Base-by-base conservation (phyloP, 805 yeast species). In the Wickerhamiella shivajii region DNA sequence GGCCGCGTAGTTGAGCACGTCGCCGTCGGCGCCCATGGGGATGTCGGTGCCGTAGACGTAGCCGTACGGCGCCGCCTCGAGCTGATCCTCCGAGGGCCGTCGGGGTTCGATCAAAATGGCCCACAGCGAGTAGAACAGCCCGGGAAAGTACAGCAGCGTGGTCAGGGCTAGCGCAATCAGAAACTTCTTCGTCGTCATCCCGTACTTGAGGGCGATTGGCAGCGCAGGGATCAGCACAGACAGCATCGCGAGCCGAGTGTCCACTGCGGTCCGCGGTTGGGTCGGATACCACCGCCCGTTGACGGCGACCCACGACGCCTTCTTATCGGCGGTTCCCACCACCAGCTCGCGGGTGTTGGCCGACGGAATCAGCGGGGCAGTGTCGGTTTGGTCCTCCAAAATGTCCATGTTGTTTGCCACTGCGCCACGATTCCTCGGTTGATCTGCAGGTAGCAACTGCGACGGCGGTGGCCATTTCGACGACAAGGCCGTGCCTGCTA, bases 161-260 rank as follows among this genome's bases (percentile, higher is more conserved):
- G 34, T 31, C 3, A 31, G 12, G 2, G 21, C 29, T 10, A 31
- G 21, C 15, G 34, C 20, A 3, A 19, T n/a, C 3, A 31, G 19
- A 20, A 31, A 31, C 20, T 31, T 18, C 10, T 25, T 24, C 8
- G 34, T 31, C 18, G 10, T 25, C 20, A 31, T 25, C 29, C 34
- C 34, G 16, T 31, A 31, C 29, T 31, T 31, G 16, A 31, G 25
- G 2, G 34, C 34, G 12, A 31, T 29, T 20, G 25, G 29, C n/a
- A 44, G n/a, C 6, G 45, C 44, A 1, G 34, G 39, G 1, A 39
- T 12, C 12, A 38, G n/a, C 3, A 46, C 46, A 2, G 34, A 12
- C 1, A 44, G 12, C 6, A 33, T 23, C 3, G 44, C 39, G 1
- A 42, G 24, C 27, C 38, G 47, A 20, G 47, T 49, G 9, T 16